Conservation (phyloP, 2,329 filamentous ascomycete genomes). For the Claviceps purpurea region DNA sequence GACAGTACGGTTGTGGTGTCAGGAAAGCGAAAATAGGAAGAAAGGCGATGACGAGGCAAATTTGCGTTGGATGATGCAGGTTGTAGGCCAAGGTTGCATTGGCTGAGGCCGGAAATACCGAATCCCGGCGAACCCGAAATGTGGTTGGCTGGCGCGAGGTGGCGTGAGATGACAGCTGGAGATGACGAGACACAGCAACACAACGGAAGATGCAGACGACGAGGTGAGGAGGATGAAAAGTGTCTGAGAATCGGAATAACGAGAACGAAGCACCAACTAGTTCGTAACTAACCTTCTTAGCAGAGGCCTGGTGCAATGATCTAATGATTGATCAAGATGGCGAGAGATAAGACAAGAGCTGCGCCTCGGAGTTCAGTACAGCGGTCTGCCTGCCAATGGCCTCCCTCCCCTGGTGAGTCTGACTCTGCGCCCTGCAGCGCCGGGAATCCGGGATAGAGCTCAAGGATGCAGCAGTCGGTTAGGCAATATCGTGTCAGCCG, state of each 20-base stretch:
- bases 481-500: background rate
- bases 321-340: background rate
- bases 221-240: background rate
- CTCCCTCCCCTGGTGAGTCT: background rate
- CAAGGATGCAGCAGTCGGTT: background rate
- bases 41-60: background rate
- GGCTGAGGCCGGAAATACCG: constrained; percentile 6
- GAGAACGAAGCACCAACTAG: background rate
- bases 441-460: background rate
- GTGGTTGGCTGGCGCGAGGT: constrained; percentile 3
- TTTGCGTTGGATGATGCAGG: background rate
- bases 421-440: background rate
- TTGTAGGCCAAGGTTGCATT: background rate
- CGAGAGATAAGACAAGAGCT: background rate
- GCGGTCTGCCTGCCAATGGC: background rate
- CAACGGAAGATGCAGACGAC: background rate
- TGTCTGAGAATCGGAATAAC: background rate
- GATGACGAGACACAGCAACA: background rate
- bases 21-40: background rate
- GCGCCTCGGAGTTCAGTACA: background rate
- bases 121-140: constrained; percentile 3
- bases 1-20: background rate
- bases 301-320: background rate
- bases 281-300: background rate
- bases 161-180: background rate